phyloP scores from a whole-genome alignment of 257 asterid genomes.

The Cordia subcordata region DNA sequence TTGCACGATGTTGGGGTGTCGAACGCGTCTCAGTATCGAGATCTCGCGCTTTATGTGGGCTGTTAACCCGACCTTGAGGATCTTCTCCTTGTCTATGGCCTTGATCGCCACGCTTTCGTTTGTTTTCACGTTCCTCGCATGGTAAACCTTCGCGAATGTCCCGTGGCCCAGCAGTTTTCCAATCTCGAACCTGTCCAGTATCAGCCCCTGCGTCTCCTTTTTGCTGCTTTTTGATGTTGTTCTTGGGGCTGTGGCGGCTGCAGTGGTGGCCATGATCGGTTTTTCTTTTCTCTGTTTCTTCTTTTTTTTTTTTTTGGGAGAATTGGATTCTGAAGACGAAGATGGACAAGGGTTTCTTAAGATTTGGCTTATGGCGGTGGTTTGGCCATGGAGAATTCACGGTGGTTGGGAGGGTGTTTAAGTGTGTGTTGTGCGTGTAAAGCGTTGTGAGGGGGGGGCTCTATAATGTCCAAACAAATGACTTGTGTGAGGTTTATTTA shows the following conservation, averaged over 20 bases:
- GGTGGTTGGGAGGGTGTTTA: not conserved
- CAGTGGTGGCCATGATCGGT: not conserved
- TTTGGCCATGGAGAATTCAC: not conserved
- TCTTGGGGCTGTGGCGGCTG: slow-evolving; percentile 11
- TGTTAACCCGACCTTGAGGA: slow-evolving; percentile 66
- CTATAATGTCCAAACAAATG: not conserved
- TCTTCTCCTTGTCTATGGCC: slow-evolving; percentile 85
- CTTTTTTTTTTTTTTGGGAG: not conserved
- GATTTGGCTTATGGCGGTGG: too few species aligned
- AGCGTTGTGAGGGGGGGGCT: not conserved
- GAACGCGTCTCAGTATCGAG: slow-evolving; percentile 80
- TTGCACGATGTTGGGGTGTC: slow-evolving; percentile 92
- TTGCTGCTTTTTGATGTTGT: slow-evolving; percentile 22
- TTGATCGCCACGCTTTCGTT: slow-evolving; percentile 76
- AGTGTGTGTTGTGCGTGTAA: not conserved
- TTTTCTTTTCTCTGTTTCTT: too few species aligned
- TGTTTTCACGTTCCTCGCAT: slow-evolving; percentile 65
- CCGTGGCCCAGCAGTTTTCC: slow-evolving; percentile 86
- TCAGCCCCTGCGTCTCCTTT: slow-evolving; percentile 49
- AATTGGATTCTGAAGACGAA: not conserved
- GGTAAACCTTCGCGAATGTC: slow-evolving; percentile 87
- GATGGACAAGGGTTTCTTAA: not conserved
- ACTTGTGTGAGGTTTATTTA: not conserved
- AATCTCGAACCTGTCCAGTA: slow-evolving; percentile 64
- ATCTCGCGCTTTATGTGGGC: slow-evolving; percentile 89